Percentiles rank a stretch among this genome's conserved stretches.
Conservation (phyloP, 495 filamentous ascomycete genomes). For the Penicillium pancosmium region DNA sequence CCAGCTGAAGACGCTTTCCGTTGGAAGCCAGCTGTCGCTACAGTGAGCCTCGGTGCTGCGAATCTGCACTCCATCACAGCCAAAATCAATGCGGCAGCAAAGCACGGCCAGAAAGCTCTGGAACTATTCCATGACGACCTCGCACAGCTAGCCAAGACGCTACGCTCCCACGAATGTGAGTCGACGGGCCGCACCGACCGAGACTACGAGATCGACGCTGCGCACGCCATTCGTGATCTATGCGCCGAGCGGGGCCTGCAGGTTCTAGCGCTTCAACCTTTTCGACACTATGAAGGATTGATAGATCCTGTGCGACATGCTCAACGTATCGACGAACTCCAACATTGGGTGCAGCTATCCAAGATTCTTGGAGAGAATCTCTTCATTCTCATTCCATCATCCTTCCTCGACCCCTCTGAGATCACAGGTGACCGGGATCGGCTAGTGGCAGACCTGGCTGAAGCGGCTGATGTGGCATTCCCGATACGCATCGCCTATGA, state of each 20-base stretch:
- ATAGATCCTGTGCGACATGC: slow-evolving; percentile 57
- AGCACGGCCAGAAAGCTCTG: slow-evolving; percentile 23
- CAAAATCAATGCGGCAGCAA: slow-evolving; percentile 30
- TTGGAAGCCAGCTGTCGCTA: slow-evolving; percentile 33
- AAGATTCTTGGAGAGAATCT: slow-evolving; percentile 58
- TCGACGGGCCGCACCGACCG: slow-evolving; percentile 18
- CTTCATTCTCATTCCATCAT: slow-evolving; percentile 69
- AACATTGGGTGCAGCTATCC: slow-evolving; percentile 64
- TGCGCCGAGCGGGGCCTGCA: slow-evolving; percentile 56
- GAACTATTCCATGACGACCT: slow-evolving; percentile 36
- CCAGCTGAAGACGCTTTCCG: slow-evolving; percentile 14
- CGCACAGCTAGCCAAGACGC: slow-evolving; percentile 23
- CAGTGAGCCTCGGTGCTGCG: slow-evolving; percentile 26
- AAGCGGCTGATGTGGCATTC: slow-evolving; percentile 63
- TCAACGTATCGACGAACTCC: slow-evolving; percentile 55
- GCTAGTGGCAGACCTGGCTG: slow-evolving; percentile 60
- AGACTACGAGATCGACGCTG: slow-evolving; percentile 48
- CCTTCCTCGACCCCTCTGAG: slow-evolving; percentile 57
- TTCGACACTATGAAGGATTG: slow-evolving; percentile 73
- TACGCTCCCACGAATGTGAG: slow-evolving; percentile 12
- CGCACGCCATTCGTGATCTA: slow-evolving; percentile 52
- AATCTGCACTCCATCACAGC: slow-evolving; percentile 23
- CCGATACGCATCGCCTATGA: slow-evolving; percentile 69
- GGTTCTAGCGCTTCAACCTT: slow-evolving; percentile 70
- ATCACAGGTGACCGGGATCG: slow-evolving; percentile 55